Evolutionary conservation across 2,329 filamentous ascomycete genomes (phyloP), one percentile per base, ranked within the genome.

Genomic region (Emydomyces testavorans): DNA sequence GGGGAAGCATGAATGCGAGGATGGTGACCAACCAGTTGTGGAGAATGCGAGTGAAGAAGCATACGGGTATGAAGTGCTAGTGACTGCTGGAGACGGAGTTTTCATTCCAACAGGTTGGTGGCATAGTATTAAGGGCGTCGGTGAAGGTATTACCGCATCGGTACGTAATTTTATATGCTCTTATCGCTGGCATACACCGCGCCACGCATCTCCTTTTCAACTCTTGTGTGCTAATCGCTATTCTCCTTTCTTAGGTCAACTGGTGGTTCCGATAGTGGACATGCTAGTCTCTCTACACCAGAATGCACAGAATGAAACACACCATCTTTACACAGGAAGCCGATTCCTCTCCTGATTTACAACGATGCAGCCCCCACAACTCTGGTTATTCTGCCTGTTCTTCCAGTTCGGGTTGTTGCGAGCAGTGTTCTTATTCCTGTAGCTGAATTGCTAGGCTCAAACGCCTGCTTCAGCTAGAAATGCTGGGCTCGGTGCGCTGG

Each of bases 81-180:
- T 96, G 11, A 63, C 68, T 0, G 70, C 76, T 3, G 85, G 83
- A 0, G 83, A 92, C 65, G 79, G 75, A 0, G 59, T 93, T 6
- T 92, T 86, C 61, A 86, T 93, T 31, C 87, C 86, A 0, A 77
- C 78, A 51, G 83, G 83, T 1, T 92, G 85, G 85, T 93, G 86
- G 86, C 86, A 93, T 72, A 85, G 82, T 60, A 77, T 93, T 47
- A 80, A 76, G 59, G 83, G 85, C 32, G 57, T 73, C 38, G 78
- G 76, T 1, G 56, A 69, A 47, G 71, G 74, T 18, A 71, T 79
- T 44, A 80, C 74, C 46, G 78, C 72, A 52, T 79, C 77, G 49
- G 77, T 78, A 56, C 61, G 70, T 65, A 20, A 23, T 38, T 38
- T 4, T 21, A 34, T 32, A 43, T 34, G 4, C 6, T 39, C 6